Base-by-base conservation (phyloP, 768 basidiomycete genomes). In the Pleurotus ostreatus region DNA sequence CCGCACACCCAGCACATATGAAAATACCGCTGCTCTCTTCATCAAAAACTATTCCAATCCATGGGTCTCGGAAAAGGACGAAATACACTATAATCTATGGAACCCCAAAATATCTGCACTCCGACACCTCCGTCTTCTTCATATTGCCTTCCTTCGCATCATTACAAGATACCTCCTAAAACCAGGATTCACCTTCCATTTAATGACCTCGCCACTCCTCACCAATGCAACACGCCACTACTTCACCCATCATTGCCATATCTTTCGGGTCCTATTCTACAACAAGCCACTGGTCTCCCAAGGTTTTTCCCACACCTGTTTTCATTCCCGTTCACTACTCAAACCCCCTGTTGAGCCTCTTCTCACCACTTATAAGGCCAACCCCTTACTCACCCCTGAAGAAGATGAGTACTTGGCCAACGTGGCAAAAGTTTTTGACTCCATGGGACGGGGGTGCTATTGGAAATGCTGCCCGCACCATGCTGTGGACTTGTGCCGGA, bases 351-450 rank as follows among this genome's bases (percentile, higher is more conserved):
- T 45, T 2, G 22, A 54, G 15, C 16, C 16, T 3, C 4, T 18
- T 12, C 7, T 16, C 7, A 55, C 16, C n/a, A 34, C 54, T 23
- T 8, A 9, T 16, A 7, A 9, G 7, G 13, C 23, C 16, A 55
- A 55, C 30, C 43, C 22, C 22, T 20, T 55, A 15, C 20, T 55
- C 20, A 45, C 54, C n/a, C 9, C 18, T 44, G 54, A 55, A 46
- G 54, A 55, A 46, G 39, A 55, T 55, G 54, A 55, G 18, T 55
- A 37, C 34, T 23, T 55, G 9, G 40, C 40, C 16, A 20, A 38
- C 23, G 26, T 39, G 12, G 30, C 52, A 15, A 40, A 38, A 13
- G n/a, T 54, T 3, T 45, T 23, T 18, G 43, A 45, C 16, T 7
- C 13, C 3, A 34, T 43, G 26, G 54, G 43, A n/a, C 26, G 43